Conservation (phyloP, 2,329 filamentous ascomycete species). For the Paramyrothecium roridum region DNA sequence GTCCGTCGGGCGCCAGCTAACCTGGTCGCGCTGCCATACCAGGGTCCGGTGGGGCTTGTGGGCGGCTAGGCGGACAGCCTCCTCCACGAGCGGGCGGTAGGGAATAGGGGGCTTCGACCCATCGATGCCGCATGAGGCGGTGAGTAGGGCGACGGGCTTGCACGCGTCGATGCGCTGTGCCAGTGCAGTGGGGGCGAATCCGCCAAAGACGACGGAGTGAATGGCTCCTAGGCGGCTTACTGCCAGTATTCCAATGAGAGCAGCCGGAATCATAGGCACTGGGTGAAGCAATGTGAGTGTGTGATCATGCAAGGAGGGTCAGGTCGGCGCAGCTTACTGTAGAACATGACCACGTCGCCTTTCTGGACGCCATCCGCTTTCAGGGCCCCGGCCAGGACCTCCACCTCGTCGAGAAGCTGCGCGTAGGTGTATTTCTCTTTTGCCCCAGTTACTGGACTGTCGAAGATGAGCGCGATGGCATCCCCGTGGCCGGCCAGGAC, state of each 20-base stretch:
- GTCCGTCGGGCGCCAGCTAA: slow-evolving; percentile 69
- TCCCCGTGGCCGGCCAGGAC: slow-evolving; percentile 76
- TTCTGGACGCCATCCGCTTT: slow-evolving; percentile 76
- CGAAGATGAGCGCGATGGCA: slow-evolving; percentile 75
- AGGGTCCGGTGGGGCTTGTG: slow-evolving; percentile 73
- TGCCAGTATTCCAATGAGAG: slow-evolving; percentile 82
- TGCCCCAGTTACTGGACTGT: slow-evolving; percentile 75
- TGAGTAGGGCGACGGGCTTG: slow-evolving; percentile 72
- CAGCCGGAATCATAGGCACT: slow-evolving; percentile 95
- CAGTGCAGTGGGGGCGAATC: slow-evolving; percentile 77
- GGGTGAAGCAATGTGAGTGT: slow-evolving; percentile 2
- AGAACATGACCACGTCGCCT: slow-evolving; percentile 86
- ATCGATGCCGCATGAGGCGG: slow-evolving; percentile 89
- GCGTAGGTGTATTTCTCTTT: slow-evolving; percentile 74
- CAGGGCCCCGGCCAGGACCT: slow-evolving; percentile 77
- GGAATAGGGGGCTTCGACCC: slow-evolving; percentile 73
- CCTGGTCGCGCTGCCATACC: slow-evolving; percentile 79
- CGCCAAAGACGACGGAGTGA: slow-evolving; percentile 90
- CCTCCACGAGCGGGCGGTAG: slow-evolving; percentile 76
- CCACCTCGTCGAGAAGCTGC: slow-evolving; percentile 74
- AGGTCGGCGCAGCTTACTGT: slow-evolving; percentile 57
- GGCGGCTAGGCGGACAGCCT: slow-evolving; percentile 62
- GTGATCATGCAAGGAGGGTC: too few species aligned
- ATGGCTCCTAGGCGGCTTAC: slow-evolving; percentile 79
- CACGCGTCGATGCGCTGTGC: slow-evolving; percentile 87